These are phyloP conservation scores for Monascus ruber DNA, from an alignment of 2,329 filamentous ascomycete genomes.

Conservation along the genomic window DNA sequence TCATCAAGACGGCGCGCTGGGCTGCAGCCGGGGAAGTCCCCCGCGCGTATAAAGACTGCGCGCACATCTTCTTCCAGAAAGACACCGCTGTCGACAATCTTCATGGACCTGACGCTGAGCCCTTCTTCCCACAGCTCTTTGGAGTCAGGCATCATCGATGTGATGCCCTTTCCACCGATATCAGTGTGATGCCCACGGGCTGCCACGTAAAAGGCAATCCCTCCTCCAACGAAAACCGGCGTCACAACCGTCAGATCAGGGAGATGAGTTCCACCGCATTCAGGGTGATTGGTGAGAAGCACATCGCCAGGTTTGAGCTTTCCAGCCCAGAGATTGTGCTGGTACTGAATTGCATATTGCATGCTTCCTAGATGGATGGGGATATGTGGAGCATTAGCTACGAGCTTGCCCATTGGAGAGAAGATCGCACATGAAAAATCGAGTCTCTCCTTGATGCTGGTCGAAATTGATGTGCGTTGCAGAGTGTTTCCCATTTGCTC, in stretches of 20 bases:
- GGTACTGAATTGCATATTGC: constrained; percentile 65
- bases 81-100: constrained; percentile 58
- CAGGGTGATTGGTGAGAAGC: constrained; percentile 66
- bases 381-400: constrained; percentile 57
- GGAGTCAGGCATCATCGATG: constrained; percentile 53
- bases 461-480: constrained; percentile 64
- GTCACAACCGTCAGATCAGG: constrained; percentile 70
- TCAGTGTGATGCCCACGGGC: constrained; percentile 66
- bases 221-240: constrained; percentile 59
- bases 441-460: constrained; percentile 73
- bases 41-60: constrained; percentile 56
- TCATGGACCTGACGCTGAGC: constrained; percentile 45
- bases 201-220: constrained; percentile 68
- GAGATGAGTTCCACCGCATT: constrained; percentile 70
- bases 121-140: constrained; percentile 45
- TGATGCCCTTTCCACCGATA: constrained; percentile 66
- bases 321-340: constrained; percentile 63
- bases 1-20: constrained; percentile 65
- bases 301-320: constrained; percentile 66
- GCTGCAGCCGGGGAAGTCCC: constrained; percentile 58
- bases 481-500: constrained; percentile 73
- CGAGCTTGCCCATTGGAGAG: constrained; percentile 37
- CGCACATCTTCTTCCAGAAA: constrained; percentile 66
- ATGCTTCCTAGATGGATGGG: constrained; percentile 70
- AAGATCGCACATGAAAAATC: constrained; percentile 71